Base-by-base conservation (phyloP, 2,329 filamentous ascomycete genomes). In the Akanthomyces muscarius region DNA sequence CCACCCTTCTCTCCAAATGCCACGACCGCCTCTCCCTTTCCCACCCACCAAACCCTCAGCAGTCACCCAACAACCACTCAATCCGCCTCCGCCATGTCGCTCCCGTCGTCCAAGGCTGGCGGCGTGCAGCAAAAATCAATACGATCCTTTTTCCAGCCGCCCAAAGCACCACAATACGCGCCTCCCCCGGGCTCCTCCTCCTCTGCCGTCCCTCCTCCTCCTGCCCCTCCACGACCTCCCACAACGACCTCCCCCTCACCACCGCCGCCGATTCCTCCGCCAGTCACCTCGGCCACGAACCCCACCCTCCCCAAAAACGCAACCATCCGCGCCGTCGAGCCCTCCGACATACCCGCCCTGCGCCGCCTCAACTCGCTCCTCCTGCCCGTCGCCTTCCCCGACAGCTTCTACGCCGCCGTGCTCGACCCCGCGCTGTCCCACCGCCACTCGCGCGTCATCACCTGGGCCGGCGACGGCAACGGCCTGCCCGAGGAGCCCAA, bases 331-430 rank as follows among this genome's bases (percentile, higher is more conserved):
- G 76, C 77, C 60, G 75, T 87, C 59, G 74, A 76, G 1, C 73
- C 78, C 51, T 69, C 75, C 52, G 84, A 89, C 73, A 74, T 88
- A 63, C 76, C 82, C 63, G 79, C 84, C 51, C 78, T 89, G 6
- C 84, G 84, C 45, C 83, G 86, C 68, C 87, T 89, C 73, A 88
- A 88, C 73, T 77, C 83, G 51, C 81, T 89, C 57, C 81, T 89
- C 59, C 83, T 89, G 1, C 85, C 83, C 56, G 83, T 89, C 64
- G 77, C 78, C 72, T 89, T 89, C 72, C 81, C 84, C 3, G 86
- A 89, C 71, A 78, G 79, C 54, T 89, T 89, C 76, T 89, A 88
- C 78, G 74, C 78, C 59, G 77, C 77, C 44, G 80, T 84, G 61
- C 74, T 82, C 63, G 77, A 85, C 65, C 79, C 82, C 13, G 69